phyloP scores from a whole-genome alignment of 2,329 filamentous ascomycete species.

The Ilyonectria mors-panacis region DNA sequence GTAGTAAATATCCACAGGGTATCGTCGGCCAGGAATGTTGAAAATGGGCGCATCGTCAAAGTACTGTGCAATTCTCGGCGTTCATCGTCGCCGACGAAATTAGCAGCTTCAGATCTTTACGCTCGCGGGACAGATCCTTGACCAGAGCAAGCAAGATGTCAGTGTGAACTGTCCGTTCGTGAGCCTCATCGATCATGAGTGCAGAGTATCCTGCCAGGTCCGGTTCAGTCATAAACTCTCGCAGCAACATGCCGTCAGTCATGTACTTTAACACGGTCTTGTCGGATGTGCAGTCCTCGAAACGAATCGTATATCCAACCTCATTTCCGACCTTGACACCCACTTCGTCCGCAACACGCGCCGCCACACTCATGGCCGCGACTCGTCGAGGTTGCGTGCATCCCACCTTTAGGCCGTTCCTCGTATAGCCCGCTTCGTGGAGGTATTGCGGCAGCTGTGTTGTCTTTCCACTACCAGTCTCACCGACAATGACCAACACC shows the following conservation, averaged over 20 bases:
- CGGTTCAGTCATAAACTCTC: constrained; percentile 91
- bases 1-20: constrained; percentile 93
- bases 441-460: constrained; percentile 96
- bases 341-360: constrained; percentile 95
- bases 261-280: constrained; percentile 96
- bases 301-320: constrained; percentile 95
- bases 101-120: constrained; percentile 89
- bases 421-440: constrained; percentile 91
- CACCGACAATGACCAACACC: constrained; percentile 91
- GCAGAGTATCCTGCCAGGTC: constrained; percentile 86
- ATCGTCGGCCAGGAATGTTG: constrained; percentile 91
- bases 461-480: constrained; percentile 96
- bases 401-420: constrained; percentile 86
- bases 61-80: constrained; percentile 90
- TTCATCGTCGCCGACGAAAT: constrained; percentile 97
- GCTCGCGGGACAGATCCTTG: constrained; percentile 87
- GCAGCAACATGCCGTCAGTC: constrained; percentile 95
- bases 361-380: constrained; percentile 97
- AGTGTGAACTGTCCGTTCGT: constrained; percentile 92
- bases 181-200: constrained; percentile 97
- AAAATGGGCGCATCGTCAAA: constrained; percentile 96
- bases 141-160: constrained; percentile 91
- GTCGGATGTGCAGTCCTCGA: constrained; percentile 92
- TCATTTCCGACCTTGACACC: constrained; percentile 91
- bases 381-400: constrained; percentile 97